A percentile compares a stretch with the other conserved stretches of the same genome.
Conservation (phyloP, 768 basidiomycete genomes). For the Boletus reticuloceps region DNA sequence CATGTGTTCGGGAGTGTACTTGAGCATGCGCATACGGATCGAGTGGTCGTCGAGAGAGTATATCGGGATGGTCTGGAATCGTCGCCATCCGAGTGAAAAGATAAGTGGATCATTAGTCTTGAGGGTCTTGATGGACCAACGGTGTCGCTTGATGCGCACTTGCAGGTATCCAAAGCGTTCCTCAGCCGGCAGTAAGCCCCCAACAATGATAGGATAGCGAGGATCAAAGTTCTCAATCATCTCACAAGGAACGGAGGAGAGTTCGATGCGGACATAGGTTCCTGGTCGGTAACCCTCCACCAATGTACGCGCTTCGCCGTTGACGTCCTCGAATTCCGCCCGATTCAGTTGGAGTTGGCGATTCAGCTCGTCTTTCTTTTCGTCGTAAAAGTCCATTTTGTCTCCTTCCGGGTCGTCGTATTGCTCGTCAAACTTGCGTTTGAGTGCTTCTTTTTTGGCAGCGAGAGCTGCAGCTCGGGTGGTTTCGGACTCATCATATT, state of each 20-base stretch:
- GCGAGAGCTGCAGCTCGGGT: slow-evolving; percentile 56
- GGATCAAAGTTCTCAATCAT: slow-evolving; percentile 94
- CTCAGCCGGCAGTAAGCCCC: slow-evolving; percentile 86
- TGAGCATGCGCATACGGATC: slow-evolving; percentile 98
- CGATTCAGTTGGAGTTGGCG: slow-evolving; percentile 79
- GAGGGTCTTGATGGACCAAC: slow-evolving; percentile 88
- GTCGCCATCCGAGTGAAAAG: slow-evolving; percentile 95
- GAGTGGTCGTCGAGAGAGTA: slow-evolving; percentile 98
- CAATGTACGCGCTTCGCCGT: slow-evolving; percentile 71
- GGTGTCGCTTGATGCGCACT: slow-evolving; percentile 93
- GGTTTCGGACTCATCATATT: slow-evolving; percentile 29
- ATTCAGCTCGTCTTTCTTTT: slow-evolving; percentile 90
- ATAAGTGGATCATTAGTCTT: slow-evolving; percentile 98
- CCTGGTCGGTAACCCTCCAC: slow-evolving; percentile 93
- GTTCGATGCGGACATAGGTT: slow-evolving; percentile 89
- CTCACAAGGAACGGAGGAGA: slow-evolving; percentile 82
- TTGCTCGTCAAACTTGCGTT: slow-evolving; percentile 94
- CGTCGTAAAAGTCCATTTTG: slow-evolving; percentile 85
- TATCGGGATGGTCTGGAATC: slow-evolving; percentile 93
- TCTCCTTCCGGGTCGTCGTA: slow-evolving; percentile 86
- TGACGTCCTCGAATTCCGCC: slow-evolving; percentile 79
- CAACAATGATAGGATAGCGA: slow-evolving; percentile 84
- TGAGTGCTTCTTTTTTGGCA: slow-evolving; percentile 86
- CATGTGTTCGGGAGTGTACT: slow-evolving; percentile 99
- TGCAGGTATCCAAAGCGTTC: slow-evolving; percentile 93